phyloP scores from a whole-genome alignment of 2,329 filamentous ascomycete genomes.

The Sporothrix dimorphospora region DNA sequence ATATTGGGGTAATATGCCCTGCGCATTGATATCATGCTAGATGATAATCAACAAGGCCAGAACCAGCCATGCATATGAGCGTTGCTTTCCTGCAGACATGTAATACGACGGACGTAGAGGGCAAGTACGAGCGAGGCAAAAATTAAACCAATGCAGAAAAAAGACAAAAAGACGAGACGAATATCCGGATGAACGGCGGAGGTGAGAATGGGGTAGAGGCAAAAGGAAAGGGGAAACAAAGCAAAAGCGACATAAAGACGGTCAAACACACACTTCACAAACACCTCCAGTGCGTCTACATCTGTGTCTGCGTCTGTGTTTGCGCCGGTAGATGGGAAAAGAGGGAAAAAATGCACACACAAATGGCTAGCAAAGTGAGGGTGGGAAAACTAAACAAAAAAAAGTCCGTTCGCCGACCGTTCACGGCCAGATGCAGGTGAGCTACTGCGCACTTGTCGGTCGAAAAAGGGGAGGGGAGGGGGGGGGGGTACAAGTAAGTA shows the following conservation, averaged over 20 bases:
- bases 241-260: background rate
- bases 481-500: background rate
- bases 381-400: background rate
- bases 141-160: background rate
- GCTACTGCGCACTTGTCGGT: conserved; percentile 9
- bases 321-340: background rate
- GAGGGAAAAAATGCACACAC: too few relatives aligned
- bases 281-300: background rate
- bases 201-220: background rate
- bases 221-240: background rate
- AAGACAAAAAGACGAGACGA: background rate
- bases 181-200: background rate
- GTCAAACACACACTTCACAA: background rate
- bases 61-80: background rate
- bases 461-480: background rate
- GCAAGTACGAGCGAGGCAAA: background rate
- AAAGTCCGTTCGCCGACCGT: conserved; percentile 8
- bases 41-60: background rate
- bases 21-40: background rate
- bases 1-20: background rate
- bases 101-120: too few relatives aligned
- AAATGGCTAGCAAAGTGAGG: background rate
- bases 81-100: background rate
- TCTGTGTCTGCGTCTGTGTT: background rate
- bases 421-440: conserved; percentile 3